Base-by-base conservation (phyloP, 805 yeast species). In the Saturnispora quitensis region DNA sequence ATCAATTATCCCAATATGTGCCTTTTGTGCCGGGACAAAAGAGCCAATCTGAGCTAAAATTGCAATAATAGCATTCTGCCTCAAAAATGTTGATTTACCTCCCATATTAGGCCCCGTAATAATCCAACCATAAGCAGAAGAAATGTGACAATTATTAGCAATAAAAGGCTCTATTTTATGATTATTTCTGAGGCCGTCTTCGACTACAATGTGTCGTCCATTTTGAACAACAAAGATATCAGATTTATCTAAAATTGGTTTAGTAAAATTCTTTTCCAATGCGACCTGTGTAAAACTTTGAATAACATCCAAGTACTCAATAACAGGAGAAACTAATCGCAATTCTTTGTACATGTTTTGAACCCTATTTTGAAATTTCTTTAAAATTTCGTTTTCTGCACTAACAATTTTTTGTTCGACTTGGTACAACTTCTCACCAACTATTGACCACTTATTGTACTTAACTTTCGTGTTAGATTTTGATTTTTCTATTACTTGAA, bases 51-150 rank as follows among this genome's bases (percentile, higher is more conserved):
- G 95, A 0, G 86, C 81, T 69, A 86, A 67, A 25, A 86, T 80
- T 2, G 77, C 80, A 43, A 84, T 75, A 4, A 85, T 62, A 0
- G 90, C 93, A 58, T 84, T 80, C 51, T 85, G 90, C 54, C 88
- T 74, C 43, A 86, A 74, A 60, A 80, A 84, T 1, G 89, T 83
- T 5, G 89, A 83, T 61, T 86, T 86, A 7, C 93, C 93, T 6
- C 91, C 91, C 91, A 85, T 85, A 61, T 88, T 88, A 0, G 96
- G 96, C 0, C 96, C 96, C 0, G 95, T 84, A n/a, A 88, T 78
- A 17, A 88, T 73, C 72, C 86, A 76, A 2, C 77, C 61, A 5
- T 66, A 56, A 5, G 62, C 57, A 0, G 66, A 55, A 43, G 66
- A 56, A 2, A 69, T 36, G 3, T 46, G 7, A 45, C 80, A 76